A percentile compares a stretch with the other conserved stretches of the same genome.
Conservation (phyloP, 768 basidiomycete species). For the Agaricus bisporus region DNA sequence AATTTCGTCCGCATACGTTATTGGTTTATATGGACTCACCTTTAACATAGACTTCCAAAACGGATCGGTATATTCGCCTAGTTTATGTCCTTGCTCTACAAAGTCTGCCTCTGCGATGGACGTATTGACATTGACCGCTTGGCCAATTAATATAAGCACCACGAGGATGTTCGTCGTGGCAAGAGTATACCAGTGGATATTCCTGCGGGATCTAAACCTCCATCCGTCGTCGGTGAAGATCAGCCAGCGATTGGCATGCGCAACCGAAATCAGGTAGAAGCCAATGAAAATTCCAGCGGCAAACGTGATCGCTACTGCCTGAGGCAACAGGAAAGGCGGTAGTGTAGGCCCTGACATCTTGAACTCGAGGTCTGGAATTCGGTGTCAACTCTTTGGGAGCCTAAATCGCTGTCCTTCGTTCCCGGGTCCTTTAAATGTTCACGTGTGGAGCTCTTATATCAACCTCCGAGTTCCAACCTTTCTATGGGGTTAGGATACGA, state of each 20-base stretch:
- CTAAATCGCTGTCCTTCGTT: too few relatives aligned
- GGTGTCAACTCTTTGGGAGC: too few relatives aligned
- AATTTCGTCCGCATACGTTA: neutral
- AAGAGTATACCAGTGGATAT: neutral
- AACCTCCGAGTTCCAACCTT: too few relatives aligned
- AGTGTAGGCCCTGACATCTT: neutral
- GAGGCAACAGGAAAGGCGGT: neutral
- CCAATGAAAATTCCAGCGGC: neutral
- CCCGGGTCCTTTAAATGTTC: too few relatives aligned
- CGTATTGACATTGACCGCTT: neutral
- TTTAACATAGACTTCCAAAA: neutral
- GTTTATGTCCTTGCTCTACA: neutral
- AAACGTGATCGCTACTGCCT: neutral
- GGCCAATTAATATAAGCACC: neutral
- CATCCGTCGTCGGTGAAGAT: slow-evolving; percentile 9
- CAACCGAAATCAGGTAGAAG: neutral
- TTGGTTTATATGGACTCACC: neutral
- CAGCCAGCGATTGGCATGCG: neutral
- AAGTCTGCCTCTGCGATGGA: neutral
- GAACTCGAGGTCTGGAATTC: too few relatives aligned
- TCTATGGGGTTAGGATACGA: too few relatives aligned
- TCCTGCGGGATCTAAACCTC: neutral
- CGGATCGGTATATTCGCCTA: neutral
- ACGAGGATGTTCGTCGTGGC: neutral
- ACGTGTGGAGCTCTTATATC: too few relatives aligned